Base-by-base conservation (phyloP, 495 filamentous ascomycete species). In the Delitschia confertaspora region DNA sequence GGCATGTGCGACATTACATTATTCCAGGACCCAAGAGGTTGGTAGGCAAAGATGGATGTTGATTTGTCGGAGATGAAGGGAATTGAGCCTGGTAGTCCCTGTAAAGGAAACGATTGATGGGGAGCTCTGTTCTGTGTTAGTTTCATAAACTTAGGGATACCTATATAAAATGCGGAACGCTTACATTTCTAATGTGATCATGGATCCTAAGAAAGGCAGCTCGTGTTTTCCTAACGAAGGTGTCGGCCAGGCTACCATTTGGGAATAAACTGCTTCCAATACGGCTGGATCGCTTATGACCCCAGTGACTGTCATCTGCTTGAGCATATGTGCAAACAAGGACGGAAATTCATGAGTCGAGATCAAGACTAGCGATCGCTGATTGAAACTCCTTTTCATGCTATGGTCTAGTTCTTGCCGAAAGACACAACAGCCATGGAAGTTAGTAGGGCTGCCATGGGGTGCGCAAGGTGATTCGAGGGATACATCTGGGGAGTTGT, bases 371-470 rank as follows among this genome's bases (percentile, higher is more conserved):
- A 63, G 47, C 4, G 53, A 48, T 27, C 52, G 42, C 39, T 63
- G 60, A 26, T 58, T 57, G 47, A 61, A 63, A 22, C 50, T 54
- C 22, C 60, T 43, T 47, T 63, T 63, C 39, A 55, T 56, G 1
- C 49, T 48, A 17, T 42, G 13, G 36, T 63, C 60, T 11, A 42
- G 48, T 33, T 61, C 56, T 26, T 61, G 60, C 18, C 60, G 60
- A 35, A 63, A 63, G 24, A 63, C 38, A 33, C 49, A 57, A 36
- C 20, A 33, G 10, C 41, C 59, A 34, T 58, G 53, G 45, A 63
- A 45, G 18, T 26, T 23, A 29, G 5, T 42, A 6, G 50, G 34
- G 37, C 48, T 63, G 19, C 58, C 58, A 42, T 61, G 36, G 5
- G 56, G 56, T n/a, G 47, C 35, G 25, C 40, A 43, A 1, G 58